Conservation (phyloP, 2,329 filamentous ascomycete species). For the Claviceps monticola region DNA sequence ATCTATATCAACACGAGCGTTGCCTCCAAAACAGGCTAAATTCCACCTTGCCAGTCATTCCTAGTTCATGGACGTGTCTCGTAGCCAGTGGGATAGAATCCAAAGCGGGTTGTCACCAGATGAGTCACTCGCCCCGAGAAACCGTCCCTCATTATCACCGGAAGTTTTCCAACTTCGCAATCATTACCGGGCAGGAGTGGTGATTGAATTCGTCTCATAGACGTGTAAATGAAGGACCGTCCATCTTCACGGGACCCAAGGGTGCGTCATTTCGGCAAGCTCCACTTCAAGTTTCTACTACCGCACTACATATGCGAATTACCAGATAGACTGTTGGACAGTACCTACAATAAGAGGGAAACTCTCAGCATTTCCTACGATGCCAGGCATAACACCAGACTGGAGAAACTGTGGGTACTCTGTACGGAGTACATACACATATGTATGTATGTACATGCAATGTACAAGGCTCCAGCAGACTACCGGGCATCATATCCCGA, state of each 20-base stretch:
- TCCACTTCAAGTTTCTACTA: background rate
- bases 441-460: too few species aligned
- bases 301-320: background rate
- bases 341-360: too few species aligned
- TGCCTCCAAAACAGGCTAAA: background rate
- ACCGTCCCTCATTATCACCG: background rate
- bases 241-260: background rate
- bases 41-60: background rate
- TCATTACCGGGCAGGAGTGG: background rate
- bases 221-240: background rate
- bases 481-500: background rate
- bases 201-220: background rate
- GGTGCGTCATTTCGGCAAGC: conserved; percentile 1
- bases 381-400: too few species aligned
- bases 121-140: background rate
- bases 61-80: background rate
- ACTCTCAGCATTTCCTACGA: too few species aligned
- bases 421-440: too few species aligned
- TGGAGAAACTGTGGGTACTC: too few species aligned
- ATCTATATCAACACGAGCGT: background rate
- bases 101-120: background rate
- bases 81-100: background rate
- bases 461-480: too few species aligned
- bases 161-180: background rate
- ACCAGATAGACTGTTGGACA: background rate